Percentiles rank a stretch among this genome's conserved stretches.
Conservation (phyloP, 2,329 filamentous ascomycete genomes). For the Pestalotiopsis sp. region DNA sequence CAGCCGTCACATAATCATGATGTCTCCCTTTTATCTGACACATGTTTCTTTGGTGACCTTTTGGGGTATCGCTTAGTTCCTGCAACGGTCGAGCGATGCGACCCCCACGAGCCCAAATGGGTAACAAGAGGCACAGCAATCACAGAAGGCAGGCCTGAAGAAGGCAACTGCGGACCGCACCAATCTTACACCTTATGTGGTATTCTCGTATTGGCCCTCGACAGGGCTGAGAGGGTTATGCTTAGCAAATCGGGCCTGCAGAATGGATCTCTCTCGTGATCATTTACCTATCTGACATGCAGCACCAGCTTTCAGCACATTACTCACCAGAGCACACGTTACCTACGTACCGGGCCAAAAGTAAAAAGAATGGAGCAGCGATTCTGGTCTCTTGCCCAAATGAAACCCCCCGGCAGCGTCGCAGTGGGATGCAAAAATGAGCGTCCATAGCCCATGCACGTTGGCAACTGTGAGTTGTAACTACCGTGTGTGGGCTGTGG, state of each 20-base stretch:
- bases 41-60: neutral
- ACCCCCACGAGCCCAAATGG: neutral
- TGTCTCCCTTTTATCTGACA: neutral
- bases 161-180: neutral
- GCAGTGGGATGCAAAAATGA: conserved; percentile 9
- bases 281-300: conserved; percentile 12
- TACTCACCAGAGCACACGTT: neutral
- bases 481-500: neutral
- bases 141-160: neutral
- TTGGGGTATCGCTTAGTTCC: neutral
- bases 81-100: neutral
- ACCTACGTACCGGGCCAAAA: too few relatives aligned
- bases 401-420: neutral
- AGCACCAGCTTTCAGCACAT: neutral
- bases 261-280: conserved; percentile 4
- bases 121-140: neutral
- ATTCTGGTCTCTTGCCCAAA: neutral
- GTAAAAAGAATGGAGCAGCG: neutral
- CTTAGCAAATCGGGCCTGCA: neutral
- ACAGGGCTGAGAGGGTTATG: conserved; percentile 12
- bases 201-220: neutral
- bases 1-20: neutral
- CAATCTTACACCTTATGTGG: neutral
- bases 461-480: neutral
- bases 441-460: neutral